Percentiles rank a stretch among this genome's conserved stretches.
Conservation (phyloP, 2,329 filamentous ascomycete genomes). For the Trichophyton benhamiae region DNA sequence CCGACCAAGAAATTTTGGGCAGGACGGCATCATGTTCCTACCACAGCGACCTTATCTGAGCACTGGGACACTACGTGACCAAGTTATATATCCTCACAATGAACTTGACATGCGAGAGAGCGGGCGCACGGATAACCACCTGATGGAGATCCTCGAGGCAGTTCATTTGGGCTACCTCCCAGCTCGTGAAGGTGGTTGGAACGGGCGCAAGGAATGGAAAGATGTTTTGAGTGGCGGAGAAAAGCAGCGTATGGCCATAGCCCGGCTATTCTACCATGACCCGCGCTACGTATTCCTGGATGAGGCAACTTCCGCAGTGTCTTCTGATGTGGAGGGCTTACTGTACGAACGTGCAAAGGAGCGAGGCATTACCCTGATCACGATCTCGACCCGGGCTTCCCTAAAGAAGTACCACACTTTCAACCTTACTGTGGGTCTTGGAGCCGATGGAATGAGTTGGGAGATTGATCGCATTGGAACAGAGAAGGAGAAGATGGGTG, state of each 20-base stretch:
- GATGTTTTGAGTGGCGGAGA: slow-evolving; percentile 94
- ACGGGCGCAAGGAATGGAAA: slow-evolving; percentile 96
- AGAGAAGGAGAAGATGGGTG: slow-evolving; percentile 79
- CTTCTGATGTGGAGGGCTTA: slow-evolving; percentile 83
- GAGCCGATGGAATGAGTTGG: slow-evolving; percentile 74
- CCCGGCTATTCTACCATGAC: slow-evolving; percentile 84
- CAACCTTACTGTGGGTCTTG: slow-evolving; percentile 73
- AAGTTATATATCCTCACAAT: slow-evolving; percentile 94
- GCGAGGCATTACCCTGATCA: slow-evolving; percentile 87
- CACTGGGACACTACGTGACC: slow-evolving; percentile 83
- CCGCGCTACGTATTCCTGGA: slow-evolving; percentile 90
- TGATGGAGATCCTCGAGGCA: slow-evolving; percentile 66
- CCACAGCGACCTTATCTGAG: slow-evolving; percentile 87
- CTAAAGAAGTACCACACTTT: slow-evolving; percentile 93
- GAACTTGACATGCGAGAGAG: slow-evolving; percentile 85
- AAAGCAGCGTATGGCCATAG: slow-evolving; percentile 91
- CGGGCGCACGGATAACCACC: slow-evolving; percentile 62
- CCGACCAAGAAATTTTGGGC: slow-evolving; percentile 63
- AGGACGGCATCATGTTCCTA: slow-evolving; percentile 96
- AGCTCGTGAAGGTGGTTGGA: slow-evolving; percentile 88
- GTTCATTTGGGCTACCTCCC: slow-evolving; percentile 81
- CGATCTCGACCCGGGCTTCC: slow-evolving; percentile 85
- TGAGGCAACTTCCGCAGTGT: slow-evolving; percentile 89
- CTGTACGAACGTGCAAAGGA: slow-evolving; percentile 90
- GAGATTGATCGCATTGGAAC: slow-evolving; percentile 89